Percentiles rank a stretch among this genome's conserved stretches.
phyloP scores from a whole-genome alignment of 2,329 filamentous ascomycete species.

The Paraconiothyrium brasiliense region DNA sequence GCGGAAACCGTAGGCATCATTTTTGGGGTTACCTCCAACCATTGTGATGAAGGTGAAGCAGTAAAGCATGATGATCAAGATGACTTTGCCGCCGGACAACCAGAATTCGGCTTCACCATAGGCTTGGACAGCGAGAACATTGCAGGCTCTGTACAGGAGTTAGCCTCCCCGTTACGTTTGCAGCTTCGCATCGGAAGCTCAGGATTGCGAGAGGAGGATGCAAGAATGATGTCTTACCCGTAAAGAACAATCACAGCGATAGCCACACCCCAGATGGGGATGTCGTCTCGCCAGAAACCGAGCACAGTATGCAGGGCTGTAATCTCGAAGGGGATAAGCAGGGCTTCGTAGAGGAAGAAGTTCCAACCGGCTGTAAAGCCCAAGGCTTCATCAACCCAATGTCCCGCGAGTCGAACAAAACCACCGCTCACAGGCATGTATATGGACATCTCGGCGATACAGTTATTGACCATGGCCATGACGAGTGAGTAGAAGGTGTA shows the following conservation, averaged over 20 bases:
- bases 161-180: constrained; percentile 18
- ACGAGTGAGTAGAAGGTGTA: constrained; percentile 66
- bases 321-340: constrained; percentile 64
- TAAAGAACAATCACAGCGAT: constrained; percentile 55
- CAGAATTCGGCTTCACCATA: constrained; percentile 59
- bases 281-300: constrained; percentile 57
- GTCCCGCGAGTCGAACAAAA: constrained; percentile 71
- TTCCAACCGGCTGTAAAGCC: constrained; percentile 67
- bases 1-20: constrained; percentile 55
- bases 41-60: constrained; percentile 59
- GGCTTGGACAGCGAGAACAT: constrained; percentile 56
- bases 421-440: constrained; percentile 71
- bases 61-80: constrained; percentile 58
- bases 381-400: constrained; percentile 72
- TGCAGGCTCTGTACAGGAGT: constrained; percentile 52
- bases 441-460: constrained; percentile 70
- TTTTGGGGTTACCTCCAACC: constrained; percentile 55
- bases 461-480: constrained; percentile 71
- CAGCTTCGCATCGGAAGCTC: neutral
- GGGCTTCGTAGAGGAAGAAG: constrained; percentile 61
- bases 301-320: constrained; percentile 54
- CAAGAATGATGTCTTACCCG: constrained; percentile 42
- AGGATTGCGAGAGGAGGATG: neutral
- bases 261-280: constrained; percentile 53
- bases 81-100: constrained; percentile 57